phyloP scores from a whole-genome alignment of 805 yeast species.

The Candida incommunis region DNA sequence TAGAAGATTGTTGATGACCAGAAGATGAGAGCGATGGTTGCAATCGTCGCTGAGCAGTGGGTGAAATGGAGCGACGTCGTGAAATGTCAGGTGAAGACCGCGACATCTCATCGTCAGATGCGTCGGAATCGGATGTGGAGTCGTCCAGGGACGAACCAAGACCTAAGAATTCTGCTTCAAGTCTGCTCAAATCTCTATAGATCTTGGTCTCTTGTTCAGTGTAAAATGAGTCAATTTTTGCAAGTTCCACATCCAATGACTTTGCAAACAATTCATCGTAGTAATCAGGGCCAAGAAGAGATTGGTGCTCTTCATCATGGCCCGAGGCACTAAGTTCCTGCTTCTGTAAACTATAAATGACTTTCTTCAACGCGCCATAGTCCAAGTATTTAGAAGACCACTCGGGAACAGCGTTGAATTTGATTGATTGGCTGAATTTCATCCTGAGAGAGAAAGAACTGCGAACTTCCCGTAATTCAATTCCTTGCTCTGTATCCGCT shows the following conservation, averaged over 20 bases:
- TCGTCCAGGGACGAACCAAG: constrained; percentile 18
- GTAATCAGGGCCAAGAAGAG: constrained; percentile 28
- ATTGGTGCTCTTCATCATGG: constrained; percentile 14
- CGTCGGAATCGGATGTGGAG: constrained; percentile 7
- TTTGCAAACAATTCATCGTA: constrained; percentile 43
- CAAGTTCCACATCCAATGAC: constrained; percentile 66
- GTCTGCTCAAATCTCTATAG: constrained; percentile 35
- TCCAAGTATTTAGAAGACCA: constrained; percentile 91
- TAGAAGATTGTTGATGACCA: not conserved
- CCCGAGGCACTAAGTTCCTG: constrained; percentile 27
- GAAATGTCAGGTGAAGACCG: not conserved
- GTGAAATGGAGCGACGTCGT: not conserved
- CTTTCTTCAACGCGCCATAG: constrained; percentile 74
- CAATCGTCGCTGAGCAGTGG: constrained; percentile 10
- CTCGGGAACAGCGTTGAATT: constrained; percentile 96
- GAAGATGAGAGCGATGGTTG: not conserved
- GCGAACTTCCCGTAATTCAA: too few species aligned
- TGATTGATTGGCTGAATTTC: constrained; percentile 92
- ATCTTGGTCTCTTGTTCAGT: constrained; percentile 48
- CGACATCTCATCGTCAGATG: constrained; percentile 3
- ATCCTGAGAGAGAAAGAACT: constrained; percentile 29
- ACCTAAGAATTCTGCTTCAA: constrained; percentile 37
- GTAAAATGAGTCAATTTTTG: constrained; percentile 66
- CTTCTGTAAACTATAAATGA: constrained; percentile 70
- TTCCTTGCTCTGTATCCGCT: too few species aligned